Evolutionary conservation across 441 rosid species (phyloP), one percentile per base, ranked within the genome.

Genomic region (Codiaeum variegatum): DNA sequence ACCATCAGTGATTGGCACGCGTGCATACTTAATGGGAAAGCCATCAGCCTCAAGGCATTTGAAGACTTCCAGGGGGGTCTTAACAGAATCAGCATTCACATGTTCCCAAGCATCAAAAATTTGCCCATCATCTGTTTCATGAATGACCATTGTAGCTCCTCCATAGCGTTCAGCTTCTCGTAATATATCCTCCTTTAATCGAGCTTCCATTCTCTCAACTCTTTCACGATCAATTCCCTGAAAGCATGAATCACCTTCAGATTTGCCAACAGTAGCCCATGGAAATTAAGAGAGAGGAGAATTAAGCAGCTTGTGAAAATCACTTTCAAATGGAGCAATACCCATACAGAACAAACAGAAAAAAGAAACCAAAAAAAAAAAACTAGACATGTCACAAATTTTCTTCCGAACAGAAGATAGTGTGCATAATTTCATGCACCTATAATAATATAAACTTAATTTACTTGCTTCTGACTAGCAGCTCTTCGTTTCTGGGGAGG

Each of bases 201-300:
- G 92, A 86, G 97, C 97, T 84, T 96, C 99, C 99, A 96, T 96
- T 77, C 90, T 83, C 83, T 96, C 97, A 58, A 96, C 99, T 85
- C 98, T 90, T 64, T 88, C 93, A 52, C 97, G 88, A 80, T 88
- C 98, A 75, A 93, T 96, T 79, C 99, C 99, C 98, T 96, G 85
- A 73, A 80, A 72, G 70, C 58, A 70, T 61, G 66, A 66, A 78
- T 59, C 54, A 66, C 65, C 64, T 64, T 69, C 76, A 70, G 62
- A 67, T 76, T 75, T 76, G 54, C 62, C 56, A 70, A 73, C 42
- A 49, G 60, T 10, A 64, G 29, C 59, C 1, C 54, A 31, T 32
- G 55, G 73, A 46, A 55, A 65, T 38, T n/a, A 11, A 46, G 63
- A 59, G 21, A 55, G 42, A 32, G 46, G 61, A 67, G 77, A 74